Percentiles rank a stretch among this genome's conserved stretches.
Conservation (phyloP, 106 monocot species). For the Platanthera guangdongensis region DNA sequence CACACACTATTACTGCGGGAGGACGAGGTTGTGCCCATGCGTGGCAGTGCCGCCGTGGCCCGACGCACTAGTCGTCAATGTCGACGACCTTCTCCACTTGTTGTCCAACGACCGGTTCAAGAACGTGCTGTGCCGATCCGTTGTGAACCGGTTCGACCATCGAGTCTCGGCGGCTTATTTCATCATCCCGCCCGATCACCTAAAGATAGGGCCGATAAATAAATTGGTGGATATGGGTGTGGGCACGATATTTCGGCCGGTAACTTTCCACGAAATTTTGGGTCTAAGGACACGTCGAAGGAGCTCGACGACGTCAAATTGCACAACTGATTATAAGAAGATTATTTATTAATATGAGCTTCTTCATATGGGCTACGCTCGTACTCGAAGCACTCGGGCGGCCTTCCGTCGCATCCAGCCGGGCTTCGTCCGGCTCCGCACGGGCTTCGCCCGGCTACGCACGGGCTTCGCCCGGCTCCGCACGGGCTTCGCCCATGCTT, state of each 20-base stretch:
- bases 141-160: slow-evolving; percentile 46
- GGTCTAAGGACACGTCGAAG: slow-evolving; percentile 49
- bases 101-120: slow-evolving; percentile 66
- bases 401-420: too few species aligned
- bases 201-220: slow-evolving; percentile 46
- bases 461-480: too few species aligned
- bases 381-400: too few species aligned
- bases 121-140: slow-evolving; percentile 68
- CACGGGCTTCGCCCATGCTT: too few species aligned
- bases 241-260: slow-evolving; percentile 40
- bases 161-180: slow-evolving; percentile 65
- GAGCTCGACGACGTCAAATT: slow-evolving; percentile 23
- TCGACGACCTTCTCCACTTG: slow-evolving; percentile 80
- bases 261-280: slow-evolving; percentile 80
- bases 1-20: slow-evolving; percentile 49
- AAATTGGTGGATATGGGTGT: slow-evolving; percentile 6
- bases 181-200: slow-evolving; percentile 43
- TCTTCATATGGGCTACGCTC: too few species aligned
- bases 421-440: too few species aligned
- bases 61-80: slow-evolving; percentile 64
- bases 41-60: slow-evolving; percentile 51
- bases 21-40: slow-evolving; percentile 42
- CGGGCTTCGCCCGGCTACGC: too few species aligned
- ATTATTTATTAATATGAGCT: background rate
- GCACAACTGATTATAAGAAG: background rate